Evolutionary conservation across 2,329 filamentous ascomycete genomes (phyloP).

Genomic region (Ophiostoma triangulosporum): DNA sequence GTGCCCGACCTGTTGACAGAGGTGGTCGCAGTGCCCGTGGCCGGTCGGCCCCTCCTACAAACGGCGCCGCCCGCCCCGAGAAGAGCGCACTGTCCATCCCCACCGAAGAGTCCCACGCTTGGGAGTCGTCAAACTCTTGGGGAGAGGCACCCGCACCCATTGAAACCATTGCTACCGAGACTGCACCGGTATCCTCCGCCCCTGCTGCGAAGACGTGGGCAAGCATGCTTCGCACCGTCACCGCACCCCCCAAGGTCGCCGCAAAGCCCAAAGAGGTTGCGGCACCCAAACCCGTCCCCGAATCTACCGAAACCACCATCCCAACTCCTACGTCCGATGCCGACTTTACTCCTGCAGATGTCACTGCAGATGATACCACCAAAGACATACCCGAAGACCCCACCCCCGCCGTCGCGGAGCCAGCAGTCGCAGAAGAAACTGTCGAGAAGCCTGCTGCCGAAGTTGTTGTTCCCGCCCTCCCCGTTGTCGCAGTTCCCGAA

Average conservation of each 20-base stretch:
- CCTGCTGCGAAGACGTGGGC: slow-evolving; percentile 52
- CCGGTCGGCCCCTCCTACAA: slow-evolving; percentile 46
- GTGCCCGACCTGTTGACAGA: slow-evolving; percentile 49
- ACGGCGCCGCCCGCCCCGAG: slow-evolving; percentile 46
- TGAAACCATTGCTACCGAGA: slow-evolving; percentile 21
- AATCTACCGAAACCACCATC: slow-evolving; percentile 26
- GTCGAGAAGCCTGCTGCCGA: slow-evolving; percentile 21
- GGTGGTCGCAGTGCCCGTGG: slow-evolving; percentile 49
- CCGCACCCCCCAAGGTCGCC: slow-evolving; percentile 23
- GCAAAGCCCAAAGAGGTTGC: slow-evolving; percentile 12
- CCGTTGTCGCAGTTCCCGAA: slow-evolving; percentile 33
- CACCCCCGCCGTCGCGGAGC: slow-evolving; percentile 22
- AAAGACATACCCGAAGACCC: not conserved
- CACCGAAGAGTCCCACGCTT: slow-evolving; percentile 55
- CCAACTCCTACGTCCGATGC: slow-evolving; percentile 24
- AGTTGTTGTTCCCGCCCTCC: slow-evolving; percentile 25
- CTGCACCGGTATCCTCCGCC: slow-evolving; percentile 15
- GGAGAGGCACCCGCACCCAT: slow-evolving; percentile 27
- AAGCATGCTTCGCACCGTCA: slow-evolving; percentile 55
- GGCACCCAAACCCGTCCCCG: slow-evolving; percentile 27
- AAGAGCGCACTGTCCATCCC: slow-evolving; percentile 48
- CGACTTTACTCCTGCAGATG: slow-evolving; percentile 17
- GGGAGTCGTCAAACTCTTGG: slow-evolving; percentile 34
- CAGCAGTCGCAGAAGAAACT: slow-evolving; percentile 15
- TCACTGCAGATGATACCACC: slow-evolving; percentile 11